Conservation (phyloP, 2,329 filamentous ascomycete species). For the Fusarium verticillioides region DNA sequence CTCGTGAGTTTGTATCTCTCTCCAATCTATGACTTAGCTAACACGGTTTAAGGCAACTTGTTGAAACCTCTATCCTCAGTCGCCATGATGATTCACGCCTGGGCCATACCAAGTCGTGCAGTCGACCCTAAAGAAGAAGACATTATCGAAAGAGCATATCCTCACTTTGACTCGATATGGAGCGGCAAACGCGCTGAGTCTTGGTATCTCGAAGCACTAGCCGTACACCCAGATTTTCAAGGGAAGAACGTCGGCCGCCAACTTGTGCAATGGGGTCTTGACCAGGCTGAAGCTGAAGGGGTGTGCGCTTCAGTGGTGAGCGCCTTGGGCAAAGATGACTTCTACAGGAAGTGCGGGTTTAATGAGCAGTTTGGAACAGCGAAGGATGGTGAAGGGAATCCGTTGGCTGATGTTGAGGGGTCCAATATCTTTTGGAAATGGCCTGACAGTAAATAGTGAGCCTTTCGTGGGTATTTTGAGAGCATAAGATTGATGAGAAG, state of each 20-base stretch:
- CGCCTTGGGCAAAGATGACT: slow-evolving; percentile 52
- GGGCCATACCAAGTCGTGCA: slow-evolving; percentile 20
- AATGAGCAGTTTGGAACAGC: slow-evolving; percentile 29
- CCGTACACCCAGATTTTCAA: slow-evolving; percentile 54
- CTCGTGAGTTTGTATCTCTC: background rate
- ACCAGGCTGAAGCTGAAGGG: slow-evolving; percentile 49
- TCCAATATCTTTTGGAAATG: slow-evolving; percentile 36
- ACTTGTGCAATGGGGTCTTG: slow-evolving; percentile 56
- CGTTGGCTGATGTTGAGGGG: slow-evolving; percentile 16
- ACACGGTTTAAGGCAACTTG: slow-evolving; percentile 10
- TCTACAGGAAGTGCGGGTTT: slow-evolving; percentile 46
- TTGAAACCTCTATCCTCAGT: slow-evolving; percentile 29
- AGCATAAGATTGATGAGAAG: background rate
- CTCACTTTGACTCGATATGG: slow-evolving; percentile 30
- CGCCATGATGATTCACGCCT: slow-evolving; percentile 22
- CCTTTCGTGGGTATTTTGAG: too few relatives aligned
- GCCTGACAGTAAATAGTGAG: background rate
- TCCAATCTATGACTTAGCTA: fast-evolving
- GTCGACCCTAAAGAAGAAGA: slow-evolving; percentile 24
- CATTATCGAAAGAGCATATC: slow-evolving; percentile 29
- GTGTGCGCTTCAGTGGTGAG: slow-evolving; percentile 54
- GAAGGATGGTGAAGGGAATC: slow-evolving; percentile 22
- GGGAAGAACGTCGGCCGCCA: slow-evolving; percentile 49
- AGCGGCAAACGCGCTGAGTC: slow-evolving; percentile 35
- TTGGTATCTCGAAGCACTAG: slow-evolving; percentile 53